phyloP scores from a whole-genome alignment of 768 basidiomycete species.

The Suillus hirtellus region DNA sequence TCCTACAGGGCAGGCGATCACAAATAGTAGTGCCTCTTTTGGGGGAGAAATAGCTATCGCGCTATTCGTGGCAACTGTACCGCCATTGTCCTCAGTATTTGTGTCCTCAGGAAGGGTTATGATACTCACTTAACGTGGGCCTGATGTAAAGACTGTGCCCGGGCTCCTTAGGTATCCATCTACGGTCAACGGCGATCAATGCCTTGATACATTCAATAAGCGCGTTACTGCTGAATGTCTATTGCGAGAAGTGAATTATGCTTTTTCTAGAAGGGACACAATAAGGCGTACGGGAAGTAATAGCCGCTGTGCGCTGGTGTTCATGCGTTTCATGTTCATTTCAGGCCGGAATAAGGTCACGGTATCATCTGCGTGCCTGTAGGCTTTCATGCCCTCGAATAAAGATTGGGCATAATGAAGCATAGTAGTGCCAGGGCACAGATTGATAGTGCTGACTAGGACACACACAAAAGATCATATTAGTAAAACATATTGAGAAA shows the following conservation, averaged over 20 bases:
- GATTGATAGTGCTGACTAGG: conserved; percentile 27
- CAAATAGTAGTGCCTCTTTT: conserved; percentile 68
- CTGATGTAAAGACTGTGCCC: conserved; percentile 93
- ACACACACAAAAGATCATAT: conserved; percentile 13
- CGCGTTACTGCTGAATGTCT: conserved; percentile 79
- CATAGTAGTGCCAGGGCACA: conserved; percentile 54
- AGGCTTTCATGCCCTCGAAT: conserved; percentile 97
- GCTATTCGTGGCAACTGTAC: conserved; percentile 65
- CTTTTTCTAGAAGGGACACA: background rate
- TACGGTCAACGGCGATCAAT: conserved; percentile 77
- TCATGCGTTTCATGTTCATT: conserved; percentile 98
- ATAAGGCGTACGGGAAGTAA: conserved; percentile 63
- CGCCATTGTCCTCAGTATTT: conserved; percentile 13
- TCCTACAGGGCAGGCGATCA: conserved; percentile 64
- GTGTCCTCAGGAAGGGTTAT: background rate
- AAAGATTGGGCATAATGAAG: conserved; percentile 91
- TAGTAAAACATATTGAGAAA: conserved; percentile 8
- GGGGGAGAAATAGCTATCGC: conserved; percentile 51
- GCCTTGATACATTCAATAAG: conserved; percentile 81
- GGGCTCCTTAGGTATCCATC: conserved; percentile 88
- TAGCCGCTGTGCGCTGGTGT: conserved; percentile 74
- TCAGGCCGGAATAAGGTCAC: conserved; percentile 90
- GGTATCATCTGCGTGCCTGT: conserved; percentile 67
- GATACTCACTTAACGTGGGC: conserved; percentile 60
- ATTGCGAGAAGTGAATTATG: conserved; percentile 10